These are phyloP conservation scores for Cryptococcus sp. DNA, from an alignment of 1,284 basidiomycete genomes.

Conservation along the genomic window DNA sequence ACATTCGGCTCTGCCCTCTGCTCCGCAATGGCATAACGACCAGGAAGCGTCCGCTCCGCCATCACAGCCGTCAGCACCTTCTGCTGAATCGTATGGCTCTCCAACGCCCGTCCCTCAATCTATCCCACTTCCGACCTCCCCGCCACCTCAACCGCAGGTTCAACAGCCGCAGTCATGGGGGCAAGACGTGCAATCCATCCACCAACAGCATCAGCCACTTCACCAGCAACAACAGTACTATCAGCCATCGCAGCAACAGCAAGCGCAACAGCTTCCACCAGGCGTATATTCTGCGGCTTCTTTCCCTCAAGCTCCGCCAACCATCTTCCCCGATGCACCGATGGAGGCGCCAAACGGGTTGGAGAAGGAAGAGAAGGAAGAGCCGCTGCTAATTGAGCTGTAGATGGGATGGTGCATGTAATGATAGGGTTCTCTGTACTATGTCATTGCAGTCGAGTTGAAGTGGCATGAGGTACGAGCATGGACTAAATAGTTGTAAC, in stretches of 20 bases:
- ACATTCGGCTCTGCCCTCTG: too few relatives aligned
- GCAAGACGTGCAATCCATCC: constrained; percentile 3
- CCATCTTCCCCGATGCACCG: constrained; percentile 68
- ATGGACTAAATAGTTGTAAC: too few relatives aligned
- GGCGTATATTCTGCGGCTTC: constrained; percentile 35
- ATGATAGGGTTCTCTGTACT: too few relatives aligned
- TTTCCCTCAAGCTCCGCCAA: constrained; percentile 32
- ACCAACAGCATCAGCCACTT: constrained; percentile 18
- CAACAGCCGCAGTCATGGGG: constrained; percentile 12
- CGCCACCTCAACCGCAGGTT: constrained; percentile 25
- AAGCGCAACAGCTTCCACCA: constrained; percentile 22
- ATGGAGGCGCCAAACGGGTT: constrained; percentile 62
- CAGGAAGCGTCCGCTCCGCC: constrained; percentile 3
- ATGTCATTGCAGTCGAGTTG: too few relatives aligned
- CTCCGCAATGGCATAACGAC: too few relatives aligned
- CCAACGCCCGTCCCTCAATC: constrained; percentile 13
- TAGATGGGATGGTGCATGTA: constrained; percentile 9
- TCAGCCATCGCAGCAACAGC: constrained; percentile 38
- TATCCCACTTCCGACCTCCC: constrained; percentile 20
- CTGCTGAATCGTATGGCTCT: constrained; percentile 19
- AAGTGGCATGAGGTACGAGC: too few relatives aligned
- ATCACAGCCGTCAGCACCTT: constrained; percentile 21
- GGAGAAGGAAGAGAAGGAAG: constrained; percentile 71
- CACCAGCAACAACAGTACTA: constrained; percentile 18
- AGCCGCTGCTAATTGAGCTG: constrained; percentile 71